phyloP scores from a whole-genome alignment of 768 basidiomycete genomes.

The Psilocybe sp. region DNA sequence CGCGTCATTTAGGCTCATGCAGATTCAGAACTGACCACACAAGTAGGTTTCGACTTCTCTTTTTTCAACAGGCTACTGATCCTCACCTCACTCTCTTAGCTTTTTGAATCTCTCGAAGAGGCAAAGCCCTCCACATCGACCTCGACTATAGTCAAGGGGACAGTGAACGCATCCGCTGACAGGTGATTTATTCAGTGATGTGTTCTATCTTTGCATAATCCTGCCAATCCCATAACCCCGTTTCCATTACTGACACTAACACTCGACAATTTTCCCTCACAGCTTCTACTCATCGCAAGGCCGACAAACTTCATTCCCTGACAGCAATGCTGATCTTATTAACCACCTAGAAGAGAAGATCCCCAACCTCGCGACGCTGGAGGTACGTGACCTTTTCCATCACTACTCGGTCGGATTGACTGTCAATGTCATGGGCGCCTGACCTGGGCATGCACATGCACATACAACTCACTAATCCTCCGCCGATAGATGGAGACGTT shows the following conservation, averaged over 20 bases:
- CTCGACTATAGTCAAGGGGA: slow-evolving; percentile 37
- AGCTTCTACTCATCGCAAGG: slow-evolving; percentile 90
- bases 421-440: neutral
- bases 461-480: neutral
- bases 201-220: too few species aligned
- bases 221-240: too few species aligned
- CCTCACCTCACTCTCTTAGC: slow-evolving; percentile 28
- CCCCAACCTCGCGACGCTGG: slow-evolving; percentile 60
- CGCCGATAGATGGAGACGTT: slow-evolving; percentile 76
- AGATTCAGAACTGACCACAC: slow-evolving; percentile 49
- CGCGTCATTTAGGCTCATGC: slow-evolving; percentile 45
- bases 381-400: slow-evolving; percentile 41
- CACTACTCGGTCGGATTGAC: neutral
- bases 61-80: neutral
- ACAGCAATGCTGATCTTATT: slow-evolving; percentile 66
- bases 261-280: slow-evolving; percentile 8
- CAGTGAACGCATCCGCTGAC: slow-evolving; percentile 79
- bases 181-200: slow-evolving; percentile 39
- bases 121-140: slow-evolving; percentile 39
- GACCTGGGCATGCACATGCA: too few species aligned
- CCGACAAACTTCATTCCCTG: slow-evolving; percentile 76
- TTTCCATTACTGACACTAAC: neutral
- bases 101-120: slow-evolving; percentile 40
- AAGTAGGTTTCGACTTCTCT: slow-evolving; percentile 34
- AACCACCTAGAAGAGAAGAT: slow-evolving; percentile 48